These are phyloP conservation scores for Aspergillus novoparasiticus DNA, from an alignment of 2,329 filamentous ascomycete genomes.

Conservation along the genomic window DNA sequence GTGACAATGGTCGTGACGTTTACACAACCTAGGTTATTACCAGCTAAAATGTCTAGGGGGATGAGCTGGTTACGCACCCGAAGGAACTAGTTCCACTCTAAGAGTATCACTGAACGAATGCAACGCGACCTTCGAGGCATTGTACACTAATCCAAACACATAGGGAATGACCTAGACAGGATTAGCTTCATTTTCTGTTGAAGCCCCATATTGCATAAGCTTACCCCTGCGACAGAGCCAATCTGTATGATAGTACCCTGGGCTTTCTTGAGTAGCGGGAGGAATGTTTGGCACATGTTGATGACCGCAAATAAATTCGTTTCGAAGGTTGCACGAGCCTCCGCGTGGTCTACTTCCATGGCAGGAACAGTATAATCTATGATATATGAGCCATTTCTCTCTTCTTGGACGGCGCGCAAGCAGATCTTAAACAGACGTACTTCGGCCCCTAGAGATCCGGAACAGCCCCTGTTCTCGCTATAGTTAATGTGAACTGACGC, in stretches of 20 bases:
- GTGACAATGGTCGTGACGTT: conserved; percentile 59
- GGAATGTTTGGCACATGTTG: conserved; percentile 59
- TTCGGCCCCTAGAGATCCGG: conserved; percentile 28
- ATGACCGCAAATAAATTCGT: conserved; percentile 62
- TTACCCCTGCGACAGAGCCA: conserved; percentile 46
- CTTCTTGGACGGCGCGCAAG: neutral
- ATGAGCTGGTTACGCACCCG: conserved; percentile 31
- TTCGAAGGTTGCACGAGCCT: conserved; percentile 53
- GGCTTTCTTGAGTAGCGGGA: conserved; percentile 54
- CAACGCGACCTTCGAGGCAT: conserved; percentile 62
- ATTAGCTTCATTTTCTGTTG: neutral
- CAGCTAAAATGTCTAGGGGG: neutral
- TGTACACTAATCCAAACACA: conserved; percentile 55
- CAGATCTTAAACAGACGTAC: conserved; percentile 23
- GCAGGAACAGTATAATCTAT: conserved; percentile 60
- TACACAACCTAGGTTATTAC: conserved; percentile 38
- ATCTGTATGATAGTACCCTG: conserved; percentile 50
- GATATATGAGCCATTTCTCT: conserved; percentile 10
- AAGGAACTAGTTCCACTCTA: conserved; percentile 58
- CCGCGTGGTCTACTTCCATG: conserved; percentile 54
- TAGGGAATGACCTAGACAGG: conserved; percentile 43
- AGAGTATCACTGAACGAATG: conserved; percentile 61
- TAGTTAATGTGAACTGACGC: conserved; percentile 38
- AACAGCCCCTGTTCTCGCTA: conserved; percentile 13
- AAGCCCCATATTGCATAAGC: neutral